Evolutionary conservation across 345 rosid species (phyloP).

Genomic region (Aquilaria sinensis): DNA sequence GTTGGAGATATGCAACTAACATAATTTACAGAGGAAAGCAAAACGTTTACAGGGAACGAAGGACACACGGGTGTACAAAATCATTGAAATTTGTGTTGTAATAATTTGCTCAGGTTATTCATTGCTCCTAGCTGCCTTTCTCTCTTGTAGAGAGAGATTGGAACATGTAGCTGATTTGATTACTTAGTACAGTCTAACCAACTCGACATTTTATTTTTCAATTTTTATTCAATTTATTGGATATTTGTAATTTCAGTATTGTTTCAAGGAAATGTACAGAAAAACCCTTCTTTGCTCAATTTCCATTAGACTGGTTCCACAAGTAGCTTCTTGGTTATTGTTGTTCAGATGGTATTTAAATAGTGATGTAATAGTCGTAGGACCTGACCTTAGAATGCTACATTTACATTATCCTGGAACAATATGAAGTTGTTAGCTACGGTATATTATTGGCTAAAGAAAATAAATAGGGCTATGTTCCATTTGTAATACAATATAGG

Average conservation of each 20-base stretch:
- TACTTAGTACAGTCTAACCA: constrained; percentile 26
- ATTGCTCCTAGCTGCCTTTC: constrained; percentile 17
- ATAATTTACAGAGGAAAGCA: constrained; percentile 23
- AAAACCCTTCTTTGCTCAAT: too few species aligned
- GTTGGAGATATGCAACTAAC: constrained; percentile 19
- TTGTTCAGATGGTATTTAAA: background rate
- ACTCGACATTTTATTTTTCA: background rate
- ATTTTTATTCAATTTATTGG: too few species aligned
- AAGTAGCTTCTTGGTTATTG: background rate
- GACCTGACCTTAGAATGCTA: background rate
- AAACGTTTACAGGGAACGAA: constrained; percentile 21
- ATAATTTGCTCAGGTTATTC: constrained; percentile 37
- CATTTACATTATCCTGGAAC: background rate
- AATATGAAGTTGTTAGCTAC: background rate
- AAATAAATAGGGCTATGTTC: too few species aligned
- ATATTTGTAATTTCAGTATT: too few species aligned
- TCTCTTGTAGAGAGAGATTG: constrained; percentile 1
- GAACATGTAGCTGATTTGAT: constrained; percentile 42
- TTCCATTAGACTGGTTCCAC: too few species aligned
- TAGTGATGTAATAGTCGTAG: too few species aligned
- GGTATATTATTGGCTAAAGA: background rate
- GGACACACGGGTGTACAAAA: constrained; percentile 32
- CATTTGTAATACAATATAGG: too few species aligned
- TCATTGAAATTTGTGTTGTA: constrained; percentile 31
- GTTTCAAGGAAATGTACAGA: too few species aligned